These are phyloP conservation scores for Mycena capillaripes DNA, from an alignment of 768 basidiomycete genomes.

Conservation along the genomic window DNA sequence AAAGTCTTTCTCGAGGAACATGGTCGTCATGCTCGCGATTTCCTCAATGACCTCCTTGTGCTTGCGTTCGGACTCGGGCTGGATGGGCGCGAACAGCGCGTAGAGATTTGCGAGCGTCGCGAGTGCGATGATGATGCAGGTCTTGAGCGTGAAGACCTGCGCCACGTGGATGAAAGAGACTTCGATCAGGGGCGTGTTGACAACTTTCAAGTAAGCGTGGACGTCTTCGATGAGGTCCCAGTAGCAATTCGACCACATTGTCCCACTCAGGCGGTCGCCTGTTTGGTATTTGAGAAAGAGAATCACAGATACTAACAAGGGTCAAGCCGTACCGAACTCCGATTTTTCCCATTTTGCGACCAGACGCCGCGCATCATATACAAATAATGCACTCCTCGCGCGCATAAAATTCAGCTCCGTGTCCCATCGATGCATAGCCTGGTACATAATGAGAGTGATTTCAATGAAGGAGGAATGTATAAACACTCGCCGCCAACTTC, in stretches of 20 bases:
- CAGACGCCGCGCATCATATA: slow-evolving; percentile 9
- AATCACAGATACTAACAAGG: too few species aligned
- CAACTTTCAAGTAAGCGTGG: not conserved
- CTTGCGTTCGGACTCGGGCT: not conserved
- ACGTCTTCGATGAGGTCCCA: not conserved
- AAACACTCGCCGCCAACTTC: not conserved
- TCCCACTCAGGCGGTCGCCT: too few species aligned
- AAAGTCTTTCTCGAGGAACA: too few species aligned
- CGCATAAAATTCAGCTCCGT: slow-evolving; percentile 22
- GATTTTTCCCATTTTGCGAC: slow-evolving; percentile 1
- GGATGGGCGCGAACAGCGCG: slow-evolving; percentile 11
- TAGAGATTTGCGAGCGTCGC: slow-evolving; percentile 14
- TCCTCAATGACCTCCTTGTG: not conserved
- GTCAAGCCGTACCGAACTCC: slow-evolving; percentile 1
- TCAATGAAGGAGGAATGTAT: not conserved
- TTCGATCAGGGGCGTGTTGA: not conserved
- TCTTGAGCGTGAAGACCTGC: not conserved
- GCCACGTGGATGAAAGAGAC: not conserved
- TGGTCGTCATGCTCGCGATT: not conserved
- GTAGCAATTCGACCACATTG: slow-evolving; percentile 7
- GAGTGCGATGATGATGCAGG: slow-evolving; percentile 1
- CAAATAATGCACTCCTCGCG: slow-evolving; percentile 7
- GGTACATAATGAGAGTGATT: not conserved
- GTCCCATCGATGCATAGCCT: not conserved
- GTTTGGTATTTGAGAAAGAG: not conserved